Percentiles rank a stretch among this genome's conserved stretches.
These are phyloP conservation scores for Aspergillus asperescens DNA, from an alignment of 495 filamentous ascomycete genomes.

Conservation along the genomic window DNA sequence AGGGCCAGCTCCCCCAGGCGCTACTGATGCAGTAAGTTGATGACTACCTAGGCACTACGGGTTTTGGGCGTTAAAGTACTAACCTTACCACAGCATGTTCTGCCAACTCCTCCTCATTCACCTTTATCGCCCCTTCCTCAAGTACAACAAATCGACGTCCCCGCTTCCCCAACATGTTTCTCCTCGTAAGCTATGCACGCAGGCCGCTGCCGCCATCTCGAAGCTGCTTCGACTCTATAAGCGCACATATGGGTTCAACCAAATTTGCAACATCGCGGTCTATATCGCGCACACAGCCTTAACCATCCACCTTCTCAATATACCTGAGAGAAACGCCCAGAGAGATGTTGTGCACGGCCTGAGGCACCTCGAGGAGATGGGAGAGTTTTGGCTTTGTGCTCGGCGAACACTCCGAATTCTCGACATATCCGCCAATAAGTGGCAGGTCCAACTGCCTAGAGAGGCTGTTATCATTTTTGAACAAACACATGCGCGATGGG, in stretches of 20 bases:
- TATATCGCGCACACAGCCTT: conserved; percentile 93
- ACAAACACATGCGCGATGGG: conserved; percentile 56
- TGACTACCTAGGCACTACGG: background rate
- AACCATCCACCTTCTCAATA: conserved; percentile 89
- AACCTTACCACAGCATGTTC: conserved; percentile 69
- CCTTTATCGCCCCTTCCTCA: conserved; percentile 92
- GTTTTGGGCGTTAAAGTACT: conserved; percentile 17
- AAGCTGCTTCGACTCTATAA: conserved; percentile 92
- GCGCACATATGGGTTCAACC: conserved; percentile 79
- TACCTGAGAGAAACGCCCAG: conserved; percentile 82
- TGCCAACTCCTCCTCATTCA: conserved; percentile 95
- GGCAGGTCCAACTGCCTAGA: conserved; percentile 80
- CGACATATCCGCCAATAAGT: conserved; percentile 76
- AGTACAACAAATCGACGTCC: conserved; percentile 73
- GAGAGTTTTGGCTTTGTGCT: conserved; percentile 89
- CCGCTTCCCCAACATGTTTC: conserved; percentile 85
- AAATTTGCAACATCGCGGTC: conserved; percentile 92
- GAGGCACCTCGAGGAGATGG: conserved; percentile 93
- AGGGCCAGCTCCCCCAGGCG: conserved; percentile 81
- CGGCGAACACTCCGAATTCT: conserved; percentile 79
- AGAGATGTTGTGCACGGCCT: conserved; percentile 86
- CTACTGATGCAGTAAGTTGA: conserved; percentile 88
- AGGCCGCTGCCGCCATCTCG: conserved; percentile 81
- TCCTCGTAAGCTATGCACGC: conserved; percentile 82
- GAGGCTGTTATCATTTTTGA: conserved; percentile 71